Evolutionary conservation across 2,329 filamentous ascomycete genomes (phyloP), one percentile per base, ranked within the genome.

Genomic region (Scedosporium boydii): DNA sequence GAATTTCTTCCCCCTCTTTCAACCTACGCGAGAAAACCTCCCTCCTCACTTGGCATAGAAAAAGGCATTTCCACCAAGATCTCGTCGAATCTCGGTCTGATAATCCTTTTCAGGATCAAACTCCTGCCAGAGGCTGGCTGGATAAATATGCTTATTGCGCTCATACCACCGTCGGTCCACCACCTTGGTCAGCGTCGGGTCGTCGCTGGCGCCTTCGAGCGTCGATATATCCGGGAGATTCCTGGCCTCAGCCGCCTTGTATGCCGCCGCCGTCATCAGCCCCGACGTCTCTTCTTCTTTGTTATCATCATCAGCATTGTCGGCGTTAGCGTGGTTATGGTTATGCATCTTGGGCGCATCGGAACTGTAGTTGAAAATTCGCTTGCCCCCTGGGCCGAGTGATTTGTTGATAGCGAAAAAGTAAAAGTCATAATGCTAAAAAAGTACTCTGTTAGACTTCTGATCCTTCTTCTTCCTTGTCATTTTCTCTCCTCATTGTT

Each of bases 151-250:
- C 76, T 98, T 99, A 73, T 98, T 97, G 70, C 87, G 85, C 78
- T 97, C 92, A 73, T 97, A 99, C 95, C 95, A 99, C 64, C 95
- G 81, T 64, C 95, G 84, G 77, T 99, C 93, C 3, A 99, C 93
- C 3, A 99, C 93, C 72, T 97, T 98, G 3, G 93, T 98, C 65
- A 89, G 76, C 3, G 83, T 83, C 0, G 93, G 87, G 68, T 98
- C 93, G 65, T 95, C 89, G 48, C 80, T 75, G 27, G 81, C 86
- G 14, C 93, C 93, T 76, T 97, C 93, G 12, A 87, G 82, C 61
- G 81, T 80, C 46, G 75, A 77, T 57, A 86, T 77, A 58, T 81
- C 79, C 14, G 79, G 74, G 3, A 78, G 72, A 5, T 69, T 67
- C 63, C 72, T 74, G 51, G 71, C 69, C 3, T 76, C 72, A 4